phyloP scores from a whole-genome alignment of 1,284 basidiomycete species.

The Exobasidium rhododendri region DNA sequence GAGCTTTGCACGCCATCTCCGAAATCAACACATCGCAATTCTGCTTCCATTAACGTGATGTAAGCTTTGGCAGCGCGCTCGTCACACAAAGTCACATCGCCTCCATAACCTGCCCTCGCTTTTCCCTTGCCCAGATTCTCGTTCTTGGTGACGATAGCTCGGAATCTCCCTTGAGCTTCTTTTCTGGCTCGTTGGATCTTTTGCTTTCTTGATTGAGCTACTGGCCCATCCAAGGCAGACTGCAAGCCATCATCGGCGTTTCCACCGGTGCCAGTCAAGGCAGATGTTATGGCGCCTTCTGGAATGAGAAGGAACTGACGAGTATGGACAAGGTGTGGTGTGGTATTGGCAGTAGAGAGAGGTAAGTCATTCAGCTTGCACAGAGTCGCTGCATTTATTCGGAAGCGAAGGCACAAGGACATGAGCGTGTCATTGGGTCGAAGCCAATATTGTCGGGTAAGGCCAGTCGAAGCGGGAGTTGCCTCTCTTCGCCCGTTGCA shows the following conservation, averaged over 20 bases:
- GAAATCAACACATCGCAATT: slow-evolving; percentile 31
- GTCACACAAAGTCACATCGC: slow-evolving; percentile 26
- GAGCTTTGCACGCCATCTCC: slow-evolving; percentile 20
- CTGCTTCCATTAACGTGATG: slow-evolving; percentile 31
- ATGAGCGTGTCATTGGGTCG: slow-evolving; percentile 27
- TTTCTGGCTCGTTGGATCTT: slow-evolving; percentile 24
- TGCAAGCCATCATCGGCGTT: slow-evolving; percentile 6
- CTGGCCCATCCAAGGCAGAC: slow-evolving; percentile 22
- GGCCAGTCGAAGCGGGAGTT: slow-evolving; percentile 10
- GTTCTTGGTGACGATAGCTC: slow-evolving; percentile 19
- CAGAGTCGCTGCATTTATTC: slow-evolving; percentile 22
- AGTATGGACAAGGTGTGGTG: slow-evolving; percentile 35
- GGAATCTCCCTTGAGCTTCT: slow-evolving; percentile 25
- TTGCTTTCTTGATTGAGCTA: slow-evolving; percentile 17
- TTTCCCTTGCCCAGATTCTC: slow-evolving; percentile 1
- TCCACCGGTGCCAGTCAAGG: slow-evolving; percentile 10
- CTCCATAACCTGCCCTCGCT: neutral
- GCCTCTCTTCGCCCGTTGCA: neutral
- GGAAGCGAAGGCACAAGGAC: slow-evolving; percentile 28
- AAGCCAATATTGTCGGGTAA: slow-evolving; percentile 30
- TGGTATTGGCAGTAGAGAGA: slow-evolving; percentile 22
- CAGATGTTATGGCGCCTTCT: slow-evolving; percentile 22
- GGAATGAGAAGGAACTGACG: slow-evolving; percentile 35
- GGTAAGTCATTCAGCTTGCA: slow-evolving; percentile 29
- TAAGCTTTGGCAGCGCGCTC: slow-evolving; percentile 32